Percentiles rank a stretch among this genome's conserved stretches.
phyloP scores from a whole-genome alignment of 2,329 filamentous ascomycete genomes.

The Ophiocordyceps camponoti-leonardi region DNA sequence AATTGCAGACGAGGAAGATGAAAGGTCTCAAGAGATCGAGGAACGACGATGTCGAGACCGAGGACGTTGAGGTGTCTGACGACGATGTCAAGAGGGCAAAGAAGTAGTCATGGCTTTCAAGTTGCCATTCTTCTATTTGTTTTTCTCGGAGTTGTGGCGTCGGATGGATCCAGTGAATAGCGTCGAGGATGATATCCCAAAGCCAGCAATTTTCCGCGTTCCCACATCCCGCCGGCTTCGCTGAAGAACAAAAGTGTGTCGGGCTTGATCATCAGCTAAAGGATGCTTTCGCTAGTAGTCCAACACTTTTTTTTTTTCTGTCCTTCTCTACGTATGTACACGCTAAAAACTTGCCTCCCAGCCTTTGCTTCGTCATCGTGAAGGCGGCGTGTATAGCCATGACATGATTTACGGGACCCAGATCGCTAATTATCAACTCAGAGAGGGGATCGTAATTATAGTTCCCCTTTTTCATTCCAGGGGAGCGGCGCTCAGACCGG shows the following conservation, averaged over 20 bases:
- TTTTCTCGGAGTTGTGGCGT: conserved; percentile 6
- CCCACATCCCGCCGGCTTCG: too few species aligned
- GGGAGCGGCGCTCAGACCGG: conserved; percentile 13
- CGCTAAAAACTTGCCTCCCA: too few species aligned
- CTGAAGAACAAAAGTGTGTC: too few species aligned
- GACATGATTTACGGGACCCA: neutral
- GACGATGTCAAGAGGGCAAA: conserved; percentile 19
- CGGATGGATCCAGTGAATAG: neutral
- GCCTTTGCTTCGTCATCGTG: too few species aligned
- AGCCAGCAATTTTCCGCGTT: neutral
- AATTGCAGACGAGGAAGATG: conserved; percentile 95
- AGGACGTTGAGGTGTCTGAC: conserved; percentile 6
- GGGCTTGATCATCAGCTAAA: too few species aligned
- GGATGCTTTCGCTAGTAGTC: too few species aligned
- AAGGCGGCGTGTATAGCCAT: too few species aligned
- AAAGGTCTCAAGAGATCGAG: conserved; percentile 86
- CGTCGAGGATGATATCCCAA: neutral
- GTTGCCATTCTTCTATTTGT: neutral
- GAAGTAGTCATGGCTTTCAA: conserved; percentile 7
- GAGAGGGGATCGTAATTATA: neutral
- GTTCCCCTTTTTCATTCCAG: conserved; percentile 12
- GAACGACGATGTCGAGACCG: conserved; percentile 34
- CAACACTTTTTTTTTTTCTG: too few species aligned
- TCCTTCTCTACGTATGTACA: too few species aligned
- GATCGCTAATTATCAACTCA: neutral